These are phyloP conservation scores for Calonectria fujianensis DNA, from an alignment of 2,329 filamentous ascomycete species.

Conservation along the genomic window DNA sequence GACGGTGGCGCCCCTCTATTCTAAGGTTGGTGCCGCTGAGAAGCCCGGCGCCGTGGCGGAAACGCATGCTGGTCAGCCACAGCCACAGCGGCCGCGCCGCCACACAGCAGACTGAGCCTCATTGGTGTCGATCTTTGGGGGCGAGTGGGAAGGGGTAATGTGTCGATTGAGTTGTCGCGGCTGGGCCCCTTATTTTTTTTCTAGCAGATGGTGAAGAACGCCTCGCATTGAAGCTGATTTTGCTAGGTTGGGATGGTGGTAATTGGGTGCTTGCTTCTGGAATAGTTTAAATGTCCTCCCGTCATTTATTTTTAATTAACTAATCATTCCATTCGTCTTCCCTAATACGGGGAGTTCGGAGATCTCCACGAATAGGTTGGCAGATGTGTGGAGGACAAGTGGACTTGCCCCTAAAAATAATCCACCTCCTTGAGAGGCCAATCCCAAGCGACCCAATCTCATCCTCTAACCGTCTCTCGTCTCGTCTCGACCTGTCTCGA, in stretches of 20 bases:
- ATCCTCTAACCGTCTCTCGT: slow-evolving; percentile 44
- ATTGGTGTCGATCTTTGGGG: background rate
- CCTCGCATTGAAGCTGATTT: slow-evolving; percentile 1
- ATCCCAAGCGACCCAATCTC: slow-evolving; percentile 48
- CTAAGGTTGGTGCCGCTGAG: background rate
- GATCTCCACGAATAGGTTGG: slow-evolving; percentile 17
- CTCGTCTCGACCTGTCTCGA: slow-evolving; percentile 26
- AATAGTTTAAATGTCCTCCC: slow-evolving; percentile 2
- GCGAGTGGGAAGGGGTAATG: background rate
- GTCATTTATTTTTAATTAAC: slow-evolving; percentile 21
- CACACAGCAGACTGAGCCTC: slow-evolving; percentile 2
- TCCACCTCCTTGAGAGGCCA: slow-evolving; percentile 42
- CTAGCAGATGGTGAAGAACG: background rate
- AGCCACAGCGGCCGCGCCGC: slow-evolving; percentile 2
- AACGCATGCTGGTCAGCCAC: background rate
- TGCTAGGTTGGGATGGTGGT: background rate
- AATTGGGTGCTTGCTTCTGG: slow-evolving; percentile 2
- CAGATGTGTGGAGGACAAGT: slow-evolving; percentile 23
- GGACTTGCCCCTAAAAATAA: slow-evolving; percentile 35
- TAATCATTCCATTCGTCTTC: slow-evolving; percentile 19
- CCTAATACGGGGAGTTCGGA: slow-evolving; percentile 19
- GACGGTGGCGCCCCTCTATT: too few relatives aligned
- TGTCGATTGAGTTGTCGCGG: slow-evolving; percentile 13
- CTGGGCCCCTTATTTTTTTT: background rate
- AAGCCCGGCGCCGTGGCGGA: background rate